Base-by-base conservation (phyloP, 331 rosid genomes). In the Cydonia oblonga region DNA sequence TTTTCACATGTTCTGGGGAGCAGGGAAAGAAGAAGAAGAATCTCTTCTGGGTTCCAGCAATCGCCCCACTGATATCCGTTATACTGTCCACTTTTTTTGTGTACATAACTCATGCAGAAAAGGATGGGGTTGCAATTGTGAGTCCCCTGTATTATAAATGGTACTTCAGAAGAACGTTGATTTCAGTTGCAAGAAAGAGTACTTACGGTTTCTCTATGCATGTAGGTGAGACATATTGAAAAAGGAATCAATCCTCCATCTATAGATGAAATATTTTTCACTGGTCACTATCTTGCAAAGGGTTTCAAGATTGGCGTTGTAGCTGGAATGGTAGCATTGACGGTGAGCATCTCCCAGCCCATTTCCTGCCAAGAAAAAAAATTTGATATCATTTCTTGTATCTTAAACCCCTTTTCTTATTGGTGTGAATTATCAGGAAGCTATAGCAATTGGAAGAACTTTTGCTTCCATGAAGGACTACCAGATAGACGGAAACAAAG, bases 401-500 rank as follows among this genome's bases (percentile, higher is more conserved):
- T 54, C 71, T 62, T 6, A 44, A 25, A 67, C 69, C 18, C 53
- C 24, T 11, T 26, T 25, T 58, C 12, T 58, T 33, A 52, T 40
- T 29, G 69, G 72, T 40, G 16, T 23, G 42, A 69, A 65, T 38
- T 84, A 23, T 72, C 79, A 93, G 98, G 98, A 93, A 85, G 98
- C 98, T 46, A 30, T 82, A 67, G 97, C 97, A 33, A 93, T 93
- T 76, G 98, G 98, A 83, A 91, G 98, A 89, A 93, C 98, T 69
- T 91, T 91, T 70, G 98, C 98, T 73, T 53, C 96, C 60, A 86
- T 90, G 97, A 93, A 93, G 84, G 98, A 91, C 81, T 93, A 93
- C 78, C 95, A 89, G 83, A 65, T 93, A 7, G 97, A 93, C 57
- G 98, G 98, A 75, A 93, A 93, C 97, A 93, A 84, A 81, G 97